These are phyloP conservation scores for Beauveria sp. DNA, from an alignment of 2,329 filamentous ascomycete genomes.

Conservation along the genomic window DNA sequence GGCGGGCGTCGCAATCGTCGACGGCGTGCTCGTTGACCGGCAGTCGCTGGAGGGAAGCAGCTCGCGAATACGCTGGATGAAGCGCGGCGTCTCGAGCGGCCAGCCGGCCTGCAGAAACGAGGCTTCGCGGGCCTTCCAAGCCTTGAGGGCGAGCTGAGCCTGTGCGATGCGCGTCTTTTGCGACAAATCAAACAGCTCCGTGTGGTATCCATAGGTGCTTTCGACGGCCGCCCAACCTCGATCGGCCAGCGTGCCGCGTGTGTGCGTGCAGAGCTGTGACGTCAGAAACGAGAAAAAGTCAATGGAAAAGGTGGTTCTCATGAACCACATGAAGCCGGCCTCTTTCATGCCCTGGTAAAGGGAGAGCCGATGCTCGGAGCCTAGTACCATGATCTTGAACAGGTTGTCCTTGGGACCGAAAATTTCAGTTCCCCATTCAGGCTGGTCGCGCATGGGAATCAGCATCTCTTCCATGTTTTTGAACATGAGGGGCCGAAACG, in stretches of 20 bases:
- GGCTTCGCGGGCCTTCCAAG: slow-evolving; percentile 44
- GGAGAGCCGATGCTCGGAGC: slow-evolving; percentile 39
- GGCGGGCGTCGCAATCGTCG: slow-evolving; percentile 1
- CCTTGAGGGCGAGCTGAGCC: slow-evolving; percentile 41
- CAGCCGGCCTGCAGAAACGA: slow-evolving; percentile 30
- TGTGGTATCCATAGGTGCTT: slow-evolving; percentile 39
- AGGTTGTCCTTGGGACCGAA: slow-evolving; percentile 43
- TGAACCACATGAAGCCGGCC: slow-evolving; percentile 48
- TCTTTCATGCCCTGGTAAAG: slow-evolving; percentile 36
- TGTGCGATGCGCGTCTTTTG: slow-evolving; percentile 37
- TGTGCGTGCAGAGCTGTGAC: slow-evolving; percentile 44
- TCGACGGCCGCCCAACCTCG: slow-evolving; percentile 44
- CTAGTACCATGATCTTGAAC: slow-evolving; percentile 45
- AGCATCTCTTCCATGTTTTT: slow-evolving; percentile 43
- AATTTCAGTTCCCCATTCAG: slow-evolving; percentile 44
- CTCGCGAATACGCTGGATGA: slow-evolving; percentile 37
- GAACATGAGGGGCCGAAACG: slow-evolving; percentile 39
- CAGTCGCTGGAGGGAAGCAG: slow-evolving; percentile 26
- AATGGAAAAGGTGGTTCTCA: slow-evolving; percentile 46
- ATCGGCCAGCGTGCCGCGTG: slow-evolving; percentile 42
- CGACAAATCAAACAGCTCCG: slow-evolving; percentile 42
- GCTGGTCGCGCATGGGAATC: slow-evolving; percentile 37
- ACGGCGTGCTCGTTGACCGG: not conserved
- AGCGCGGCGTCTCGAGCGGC: slow-evolving; percentile 35
- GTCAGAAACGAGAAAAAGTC: slow-evolving; percentile 49